A percentile compares a stretch with the other conserved stretches of the same genome.
Evolutionary conservation across 176 grass and related monocot species (phyloP).

Genomic region (Carex littledalei): DNA sequence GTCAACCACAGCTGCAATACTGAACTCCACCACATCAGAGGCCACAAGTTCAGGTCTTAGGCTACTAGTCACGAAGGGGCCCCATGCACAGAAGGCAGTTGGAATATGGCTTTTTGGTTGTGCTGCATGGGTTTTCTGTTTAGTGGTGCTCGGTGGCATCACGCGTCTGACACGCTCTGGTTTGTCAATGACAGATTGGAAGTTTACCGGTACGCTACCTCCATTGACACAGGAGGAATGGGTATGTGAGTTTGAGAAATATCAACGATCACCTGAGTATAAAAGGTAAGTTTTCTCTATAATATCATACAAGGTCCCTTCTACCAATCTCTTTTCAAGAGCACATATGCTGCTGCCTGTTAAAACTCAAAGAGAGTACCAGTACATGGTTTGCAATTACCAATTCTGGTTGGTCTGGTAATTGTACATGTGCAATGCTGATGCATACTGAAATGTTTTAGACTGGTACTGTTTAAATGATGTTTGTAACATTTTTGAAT

Average conservation of each 20-base stretch:
- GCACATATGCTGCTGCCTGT: neutral
- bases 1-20: slow-evolving; percentile 34
- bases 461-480: neutral
- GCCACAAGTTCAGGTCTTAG: slow-evolving; percentile 60
- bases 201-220: slow-evolving; percentile 75
- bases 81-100: slow-evolving; percentile 67
- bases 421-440: neutral
- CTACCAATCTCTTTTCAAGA: neutral
- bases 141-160: slow-evolving; percentile 87
- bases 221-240: slow-evolving; percentile 65
- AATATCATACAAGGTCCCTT: neutral
- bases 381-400: neutral
- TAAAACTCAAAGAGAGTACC: neutral
- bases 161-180: slow-evolving; percentile 93
- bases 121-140: slow-evolving; percentile 87
- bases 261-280: slow-evolving; percentile 86
- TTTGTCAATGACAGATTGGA: slow-evolving; percentile 97
- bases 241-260: slow-evolving; percentile 77
- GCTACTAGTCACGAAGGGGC: slow-evolving; percentile 67
- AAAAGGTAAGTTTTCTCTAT: slow-evolving; percentile 37
- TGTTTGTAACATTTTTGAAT: neutral
- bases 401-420: neutral
- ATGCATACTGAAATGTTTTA: neutral
- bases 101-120: slow-evolving; percentile 94
- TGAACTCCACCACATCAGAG: slow-evolving; percentile 32